phyloP scores from a whole-genome alignment of 305 asterid species.

The Fraxinus floribunda region DNA sequence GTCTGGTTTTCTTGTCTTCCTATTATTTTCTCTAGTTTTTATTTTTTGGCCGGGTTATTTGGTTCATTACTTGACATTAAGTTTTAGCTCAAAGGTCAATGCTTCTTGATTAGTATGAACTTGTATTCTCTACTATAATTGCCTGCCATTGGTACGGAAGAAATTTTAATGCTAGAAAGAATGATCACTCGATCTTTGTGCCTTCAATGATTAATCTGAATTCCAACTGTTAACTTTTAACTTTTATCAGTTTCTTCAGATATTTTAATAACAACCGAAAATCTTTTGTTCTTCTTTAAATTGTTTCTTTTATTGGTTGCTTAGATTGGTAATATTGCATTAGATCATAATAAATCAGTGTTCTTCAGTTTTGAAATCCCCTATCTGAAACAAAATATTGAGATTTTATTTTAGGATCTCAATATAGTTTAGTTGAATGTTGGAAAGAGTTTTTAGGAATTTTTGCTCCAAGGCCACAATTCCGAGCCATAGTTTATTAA shows the following conservation, averaged over 20 bases:
- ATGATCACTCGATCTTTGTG: not conserved
- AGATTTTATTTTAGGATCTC: conserved; percentile 6
- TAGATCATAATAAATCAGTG: not conserved
- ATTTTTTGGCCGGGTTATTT: not conserved
- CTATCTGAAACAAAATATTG: not conserved
- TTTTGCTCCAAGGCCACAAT: not conserved
- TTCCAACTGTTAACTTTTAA: not conserved
- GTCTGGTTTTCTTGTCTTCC: not conserved
- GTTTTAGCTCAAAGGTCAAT: conserved; percentile 1
- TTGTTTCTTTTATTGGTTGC: not conserved
- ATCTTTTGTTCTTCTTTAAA: conserved; percentile 7
- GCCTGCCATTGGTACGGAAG: not conserved
- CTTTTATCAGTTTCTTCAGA: not conserved
- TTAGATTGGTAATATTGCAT: conserved; percentile 18
- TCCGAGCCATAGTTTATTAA: not conserved
- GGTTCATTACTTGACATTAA: not conserved
- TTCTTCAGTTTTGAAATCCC: not conserved
- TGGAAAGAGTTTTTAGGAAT: conserved; percentile 1
- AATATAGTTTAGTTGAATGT: conserved; percentile 6
- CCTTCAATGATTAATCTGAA: not conserved
- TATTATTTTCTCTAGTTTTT: not conserved
- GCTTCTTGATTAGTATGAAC: conserved; percentile 2
- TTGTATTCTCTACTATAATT: conserved; percentile 4
- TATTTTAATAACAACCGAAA: not conserved
- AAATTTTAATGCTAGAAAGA: not conserved